Conservation (phyloP, 2,329 filamentous ascomycete genomes). For the Talaromyces sp. region DNA sequence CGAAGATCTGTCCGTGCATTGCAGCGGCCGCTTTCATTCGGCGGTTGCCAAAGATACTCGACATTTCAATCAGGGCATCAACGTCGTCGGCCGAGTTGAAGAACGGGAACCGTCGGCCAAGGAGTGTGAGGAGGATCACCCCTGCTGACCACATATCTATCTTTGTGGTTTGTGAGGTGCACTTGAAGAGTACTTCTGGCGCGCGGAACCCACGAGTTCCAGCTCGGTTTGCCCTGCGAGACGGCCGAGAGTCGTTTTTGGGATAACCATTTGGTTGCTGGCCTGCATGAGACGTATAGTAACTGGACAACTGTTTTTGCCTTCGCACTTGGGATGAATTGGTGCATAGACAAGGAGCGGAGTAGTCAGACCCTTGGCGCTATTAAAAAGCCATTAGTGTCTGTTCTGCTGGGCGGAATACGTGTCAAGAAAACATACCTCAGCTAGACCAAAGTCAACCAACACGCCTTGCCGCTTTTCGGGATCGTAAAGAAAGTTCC, state of each 20-base stretch:
- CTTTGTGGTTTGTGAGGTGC: conserved; percentile 86
- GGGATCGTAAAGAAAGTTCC: conserved; percentile 89
- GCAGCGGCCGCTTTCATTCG: conserved; percentile 79
- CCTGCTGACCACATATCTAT: conserved; percentile 97
- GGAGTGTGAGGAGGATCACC: conserved; percentile 92
- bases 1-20: conserved; percentile 85
- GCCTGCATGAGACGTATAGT: conserved; percentile 52
- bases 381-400: conserved; percentile 9
- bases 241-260: conserved; percentile 82
- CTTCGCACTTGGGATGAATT: conserved; percentile 61
- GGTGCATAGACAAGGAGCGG: conserved; percentile 68
- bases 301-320: conserved; percentile 50
- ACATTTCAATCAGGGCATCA: conserved; percentile 95
- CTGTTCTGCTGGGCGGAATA: neutral
- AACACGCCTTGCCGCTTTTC: conserved; percentile 72
- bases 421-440: conserved; percentile 42
- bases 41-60: conserved; percentile 83
- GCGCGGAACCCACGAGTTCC: conserved; percentile 94
- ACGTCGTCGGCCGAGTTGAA: conserved; percentile 99
- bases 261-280: conserved; percentile 66
- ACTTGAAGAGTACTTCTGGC: conserved; percentile 95
- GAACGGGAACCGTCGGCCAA: conserved; percentile 90
- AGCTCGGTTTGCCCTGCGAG: conserved; percentile 85
- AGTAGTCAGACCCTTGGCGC: conserved; percentile 53
- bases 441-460: conserved; percentile 98